Evolutionary conservation across 2,329 filamentous ascomycete species (phyloP), one percentile per base, ranked within the genome.

Genomic region (Sporothrix brasiliensis): DNA sequence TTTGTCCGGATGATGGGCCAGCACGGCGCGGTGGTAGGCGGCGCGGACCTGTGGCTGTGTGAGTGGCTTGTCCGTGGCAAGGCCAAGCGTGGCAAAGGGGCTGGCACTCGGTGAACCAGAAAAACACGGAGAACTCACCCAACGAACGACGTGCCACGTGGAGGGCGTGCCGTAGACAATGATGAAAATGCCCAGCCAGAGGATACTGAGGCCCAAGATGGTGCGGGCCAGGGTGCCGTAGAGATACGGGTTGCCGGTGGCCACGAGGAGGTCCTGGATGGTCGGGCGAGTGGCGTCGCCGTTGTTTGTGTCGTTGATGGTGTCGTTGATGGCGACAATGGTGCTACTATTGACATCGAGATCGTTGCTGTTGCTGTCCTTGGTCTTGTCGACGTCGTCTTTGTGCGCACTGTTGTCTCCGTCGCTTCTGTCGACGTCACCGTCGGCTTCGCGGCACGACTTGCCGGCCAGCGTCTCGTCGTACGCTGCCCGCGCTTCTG

Each of bases 1-100:
- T 50, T 70, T 70, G 68, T 70, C 68, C 24, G 60, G 68, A 27
- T 70, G 68, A 41, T 56, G 16, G 16, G 10, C 9, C 9, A 27
- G 60, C 39, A 70, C 49, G 24, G 58, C 60, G 16, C 30, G 21
- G 60, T 66, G 50, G 60, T 66, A 56, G 1, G 60, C 68, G 3
- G 24, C 16, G 39, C 60, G 68, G 39, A 56, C 39, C 50, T 41
- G 10, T 0, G 13, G 7, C 1, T 3, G 3, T 14, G 54, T 34
- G 7, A 68, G 41, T 2, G 39, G 3, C 1, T n/a, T 5, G 24
- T 56, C 53, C 3, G 44, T 7, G 21, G 66, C 39, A 4, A 69
- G 54, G 44, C 68, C 68, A 2, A 69, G 68, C 4, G 11, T 3
- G 56, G 27, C 47, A 2, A 63, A 63, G 11, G 58, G 41, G 34